Evolutionary conservation across 441 rosid genomes (phyloP), one percentile per base, ranked within the genome.

Genomic region (Macaranga tanarius): DNA sequence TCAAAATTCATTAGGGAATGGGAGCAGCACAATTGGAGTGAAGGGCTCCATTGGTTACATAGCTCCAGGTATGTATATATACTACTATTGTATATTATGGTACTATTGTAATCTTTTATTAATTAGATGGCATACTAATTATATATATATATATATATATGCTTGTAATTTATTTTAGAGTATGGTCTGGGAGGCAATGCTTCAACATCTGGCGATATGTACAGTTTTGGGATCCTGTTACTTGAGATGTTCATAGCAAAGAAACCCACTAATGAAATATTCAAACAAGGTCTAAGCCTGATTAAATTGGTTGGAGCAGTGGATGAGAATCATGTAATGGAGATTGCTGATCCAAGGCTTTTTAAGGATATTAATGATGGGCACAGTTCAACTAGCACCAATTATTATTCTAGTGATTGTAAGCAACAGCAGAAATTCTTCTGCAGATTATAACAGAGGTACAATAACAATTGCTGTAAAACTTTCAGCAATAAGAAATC

Each of bases 11-110:
- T 57, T 31, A n/a, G n/a, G n/a, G n/a, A n/a, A n/a, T n/a, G n/a
- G n/a, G 23, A 31, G 23, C 0, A 61, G 65, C 23, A 31, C 65
- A 31, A 16, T 61, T 0, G 65, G 47, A 17, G 22, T 61, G 19
- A 34, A 19, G 19, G 65, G 65, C 11, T 31, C 65, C 11, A 61
- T 61, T 31, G 65, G 65, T 61, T 61, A 61, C 45, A 31, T 38
- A 31, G 47, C 65, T 31, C 65, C 65, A 34, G 65, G 65, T 61
- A 61, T 17, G 15, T 5, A 15, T 15, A 48, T 10, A 11, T 10
- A 15, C n/a, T n/a, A n/a, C n/a, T n/a, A n/a, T n/a, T n/a, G n/a
- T n/a, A n/a, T n/a, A n/a, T n/a, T n/a, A n/a, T n/a, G n/a, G n/a
- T n/a, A n/a, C n/a, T n/a, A n/a, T n/a, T n/a, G n/a, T n/a, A n/a